Evolutionary conservation across 441 rosid genomes (phyloP).

Genomic region (Oxalis stricta): DNA sequence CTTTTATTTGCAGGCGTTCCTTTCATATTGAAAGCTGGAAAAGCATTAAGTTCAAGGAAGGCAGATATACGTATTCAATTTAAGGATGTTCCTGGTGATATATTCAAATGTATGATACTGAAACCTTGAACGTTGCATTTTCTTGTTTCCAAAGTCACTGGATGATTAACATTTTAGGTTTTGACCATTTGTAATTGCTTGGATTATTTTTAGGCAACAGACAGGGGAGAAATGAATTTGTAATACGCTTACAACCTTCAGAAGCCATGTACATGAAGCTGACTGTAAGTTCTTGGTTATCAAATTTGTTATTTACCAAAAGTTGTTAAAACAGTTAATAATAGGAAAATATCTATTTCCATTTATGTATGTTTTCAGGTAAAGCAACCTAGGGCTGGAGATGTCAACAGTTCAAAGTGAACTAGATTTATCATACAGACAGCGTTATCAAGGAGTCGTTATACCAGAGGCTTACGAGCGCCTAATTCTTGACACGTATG

Average conservation of each 20-base stretch:
- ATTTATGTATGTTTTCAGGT: constrained; percentile 32
- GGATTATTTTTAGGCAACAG: constrained; percentile 43
- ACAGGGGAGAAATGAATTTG: constrained; percentile 98
- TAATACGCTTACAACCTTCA: constrained; percentile 85
- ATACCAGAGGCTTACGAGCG: constrained; percentile 98
- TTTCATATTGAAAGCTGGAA: constrained; percentile 91
- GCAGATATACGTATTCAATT: constrained; percentile 96
- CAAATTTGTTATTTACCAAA: constrained; percentile 5
- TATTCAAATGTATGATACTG: constrained; percentile 58
- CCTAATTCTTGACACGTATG: constrained; percentile 93
- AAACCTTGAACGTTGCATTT: constrained; percentile 4
- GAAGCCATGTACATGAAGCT: constrained; percentile 98
- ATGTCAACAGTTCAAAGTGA: constrained; percentile 92
- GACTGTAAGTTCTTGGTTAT: constrained; percentile 39
- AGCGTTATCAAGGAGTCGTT: constrained; percentile 66
- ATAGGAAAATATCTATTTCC: not conserved
- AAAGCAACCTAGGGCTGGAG: constrained; percentile 92
- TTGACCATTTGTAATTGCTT: no score
- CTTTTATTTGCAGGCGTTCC: constrained; percentile 62
- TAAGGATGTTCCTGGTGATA: constrained; percentile 97
- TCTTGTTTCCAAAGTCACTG: not conserved
- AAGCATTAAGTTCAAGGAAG: constrained; percentile 87
- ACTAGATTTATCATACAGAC: constrained; percentile 83
- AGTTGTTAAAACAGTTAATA: not conserved
- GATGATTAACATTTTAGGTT: no score